Percentiles rank a stretch among this genome's conserved stretches.
Evolutionary conservation across 305 asterid genomes (phyloP).

Genomic region (Striga hermonthica): DNA sequence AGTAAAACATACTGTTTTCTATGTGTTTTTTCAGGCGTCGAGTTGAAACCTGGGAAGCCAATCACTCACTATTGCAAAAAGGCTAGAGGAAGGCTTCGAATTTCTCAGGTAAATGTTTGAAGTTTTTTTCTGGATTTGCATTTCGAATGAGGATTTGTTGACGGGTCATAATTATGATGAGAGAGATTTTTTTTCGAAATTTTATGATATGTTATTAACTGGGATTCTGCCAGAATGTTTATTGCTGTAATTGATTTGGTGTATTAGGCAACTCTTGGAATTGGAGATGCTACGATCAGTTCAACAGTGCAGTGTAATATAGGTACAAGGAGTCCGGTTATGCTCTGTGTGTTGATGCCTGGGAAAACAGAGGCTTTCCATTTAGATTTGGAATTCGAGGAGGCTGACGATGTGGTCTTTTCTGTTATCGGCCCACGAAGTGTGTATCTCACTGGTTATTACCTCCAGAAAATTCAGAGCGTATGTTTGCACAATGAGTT

Average conservation of each 20-base stretch:
- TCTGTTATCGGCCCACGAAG: conserved; percentile 76
- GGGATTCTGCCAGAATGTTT: neutral
- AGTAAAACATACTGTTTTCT: too few relatives aligned
- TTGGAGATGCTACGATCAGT: conserved; percentile 50
- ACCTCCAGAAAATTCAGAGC: conserved; percentile 35
- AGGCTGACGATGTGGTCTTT: conserved; percentile 74
- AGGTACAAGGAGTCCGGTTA: conserved; percentile 61
- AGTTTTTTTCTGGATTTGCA: neutral
- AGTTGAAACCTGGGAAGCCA: conserved; percentile 70
- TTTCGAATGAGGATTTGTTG: neutral
- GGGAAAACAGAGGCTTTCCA: conserved; percentile 56
- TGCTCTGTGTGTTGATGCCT: conserved; percentile 64
- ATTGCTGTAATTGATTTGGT: neutral
- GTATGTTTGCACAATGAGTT: conserved; percentile 52
- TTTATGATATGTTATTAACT: neutral
- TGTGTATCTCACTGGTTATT: conserved; percentile 74
- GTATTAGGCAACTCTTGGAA: conserved; percentile 71
- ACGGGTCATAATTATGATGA: too few relatives aligned
- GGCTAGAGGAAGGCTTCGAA: conserved; percentile 64
- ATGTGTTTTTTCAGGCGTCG: conserved; percentile 44
- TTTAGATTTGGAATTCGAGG: conserved; percentile 84
- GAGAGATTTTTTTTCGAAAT: too few relatives aligned
- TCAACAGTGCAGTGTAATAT: conserved; percentile 71
- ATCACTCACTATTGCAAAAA: conserved; percentile 53
- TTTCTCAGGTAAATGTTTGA: conserved; percentile 54